A percentile compares a stretch with the other conserved stretches of the same genome.
phyloP scores from a whole-genome alignment of 371 early-diverging fungal genomes.

The Dinochytrium kinnereticum region DNA sequence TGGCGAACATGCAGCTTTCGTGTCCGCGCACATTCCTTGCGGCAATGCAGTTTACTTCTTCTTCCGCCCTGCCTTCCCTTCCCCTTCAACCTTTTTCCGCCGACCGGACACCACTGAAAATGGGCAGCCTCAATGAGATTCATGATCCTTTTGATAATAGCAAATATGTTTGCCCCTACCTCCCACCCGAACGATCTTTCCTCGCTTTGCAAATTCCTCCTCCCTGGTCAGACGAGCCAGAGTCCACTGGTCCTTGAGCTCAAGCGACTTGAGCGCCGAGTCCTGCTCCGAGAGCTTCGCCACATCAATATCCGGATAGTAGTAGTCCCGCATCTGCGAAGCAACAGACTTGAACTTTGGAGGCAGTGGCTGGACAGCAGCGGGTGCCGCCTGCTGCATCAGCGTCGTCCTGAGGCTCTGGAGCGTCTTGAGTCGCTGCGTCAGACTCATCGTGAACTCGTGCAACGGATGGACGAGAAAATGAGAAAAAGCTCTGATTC shows the following conservation, averaged over 20 bases:
- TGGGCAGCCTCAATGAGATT: background rate
- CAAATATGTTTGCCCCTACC: conserved; percentile 25
- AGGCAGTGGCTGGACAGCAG: background rate
- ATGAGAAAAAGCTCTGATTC: background rate
- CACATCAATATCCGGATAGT: conserved; percentile 42
- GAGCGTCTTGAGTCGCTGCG: background rate
- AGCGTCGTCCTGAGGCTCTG: background rate
- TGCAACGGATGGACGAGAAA: background rate
- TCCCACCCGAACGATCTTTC: conserved; percentile 42
- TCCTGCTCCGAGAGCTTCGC: conserved; percentile 38
- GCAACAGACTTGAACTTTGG: conserved; percentile 13
- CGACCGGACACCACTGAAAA: conserved; percentile 22
- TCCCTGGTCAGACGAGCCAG: conserved; percentile 30
- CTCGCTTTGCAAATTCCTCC: conserved; percentile 36
- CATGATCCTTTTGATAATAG: background rate
- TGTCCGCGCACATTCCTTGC: background rate
- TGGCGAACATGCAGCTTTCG: no score
- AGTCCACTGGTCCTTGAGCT: conserved; percentile 36
- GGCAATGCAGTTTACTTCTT: conserved; percentile 22
- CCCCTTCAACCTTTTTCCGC: conserved; percentile 26
- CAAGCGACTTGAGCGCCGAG: conserved; percentile 22
- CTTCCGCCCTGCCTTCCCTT: conserved; percentile 36
- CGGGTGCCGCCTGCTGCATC: background rate
- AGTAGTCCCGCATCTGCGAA: conserved; percentile 34
- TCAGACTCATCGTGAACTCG: background rate